Conservation (phyloP, 345 rosid species). For the Rhodamnia argentea region DNA sequence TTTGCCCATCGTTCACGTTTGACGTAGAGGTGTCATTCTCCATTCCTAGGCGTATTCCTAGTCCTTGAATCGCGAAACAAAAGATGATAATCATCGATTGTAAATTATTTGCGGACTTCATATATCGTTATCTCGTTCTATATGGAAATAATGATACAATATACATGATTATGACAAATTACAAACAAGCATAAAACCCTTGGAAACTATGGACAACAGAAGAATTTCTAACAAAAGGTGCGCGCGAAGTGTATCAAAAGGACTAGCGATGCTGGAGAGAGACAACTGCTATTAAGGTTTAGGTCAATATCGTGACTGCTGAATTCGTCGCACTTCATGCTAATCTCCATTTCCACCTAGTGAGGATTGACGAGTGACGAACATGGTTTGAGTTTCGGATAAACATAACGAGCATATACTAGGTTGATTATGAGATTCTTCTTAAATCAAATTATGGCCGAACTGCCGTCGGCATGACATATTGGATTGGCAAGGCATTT, state of each 20-base stretch:
- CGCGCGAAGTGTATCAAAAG: background rate
- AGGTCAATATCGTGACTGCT: background rate
- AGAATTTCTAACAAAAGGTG: background rate
- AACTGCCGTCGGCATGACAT: rapidly evolving
- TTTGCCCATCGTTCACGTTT: no score
- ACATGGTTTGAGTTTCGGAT: background rate
- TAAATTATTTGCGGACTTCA: no score
- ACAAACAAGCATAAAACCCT: background rate
- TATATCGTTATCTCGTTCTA: background rate
- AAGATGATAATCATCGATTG: background rate
- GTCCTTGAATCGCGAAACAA: background rate
- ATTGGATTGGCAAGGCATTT: background rate
- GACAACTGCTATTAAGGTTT: background rate
- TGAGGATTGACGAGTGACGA: background rate
- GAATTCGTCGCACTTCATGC: background rate
- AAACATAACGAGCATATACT: background rate
- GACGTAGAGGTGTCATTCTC: background rate
- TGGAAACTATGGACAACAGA: background rate
- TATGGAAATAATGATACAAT: background rate
- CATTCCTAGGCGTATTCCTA: background rate
- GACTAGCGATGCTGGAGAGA: background rate
- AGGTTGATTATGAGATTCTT: background rate
- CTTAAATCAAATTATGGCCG: background rate
- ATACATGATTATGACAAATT: background rate
- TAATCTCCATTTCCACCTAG: background rate